A percentile compares a stretch with the other conserved stretches of the same genome.
These are phyloP conservation scores for Mycocentrospora acerina DNA, from an alignment of 2,329 filamentous ascomycete species.

Conservation along the genomic window DNA sequence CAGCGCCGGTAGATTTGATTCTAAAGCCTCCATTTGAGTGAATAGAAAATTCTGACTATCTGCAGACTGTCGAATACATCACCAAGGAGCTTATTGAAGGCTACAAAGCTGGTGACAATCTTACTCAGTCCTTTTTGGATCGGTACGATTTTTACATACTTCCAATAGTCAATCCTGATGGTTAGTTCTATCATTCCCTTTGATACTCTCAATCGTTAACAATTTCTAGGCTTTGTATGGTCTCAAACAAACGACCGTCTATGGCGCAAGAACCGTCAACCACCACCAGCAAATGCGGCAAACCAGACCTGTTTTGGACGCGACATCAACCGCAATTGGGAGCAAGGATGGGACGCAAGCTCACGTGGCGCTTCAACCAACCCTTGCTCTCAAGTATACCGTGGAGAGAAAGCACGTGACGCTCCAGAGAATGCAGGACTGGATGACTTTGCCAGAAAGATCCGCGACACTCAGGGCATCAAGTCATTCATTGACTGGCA, in stretches of 20 bases:
- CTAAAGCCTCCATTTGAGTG: neutral
- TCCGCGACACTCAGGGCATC: conserved; percentile 51
- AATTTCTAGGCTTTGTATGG: conserved; percentile 31
- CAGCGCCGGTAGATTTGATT: conserved; percentile 48
- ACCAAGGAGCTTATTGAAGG: conserved; percentile 28
- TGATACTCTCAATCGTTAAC: neutral
- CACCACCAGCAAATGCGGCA: conserved; percentile 24
- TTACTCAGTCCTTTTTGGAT: conserved; percentile 35
- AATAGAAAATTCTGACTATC: neutral
- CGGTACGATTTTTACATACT: conserved; percentile 38
- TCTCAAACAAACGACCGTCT: conserved; percentile 37
- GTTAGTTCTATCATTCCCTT: conserved; percentile 6
- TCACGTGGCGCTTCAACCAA: conserved; percentile 31
- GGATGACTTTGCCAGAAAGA: conserved; percentile 46
- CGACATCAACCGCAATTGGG: conserved; percentile 40
- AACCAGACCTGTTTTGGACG: conserved; percentile 33
- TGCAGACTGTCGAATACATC: conserved; percentile 28
- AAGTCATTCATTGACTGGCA: conserved; percentile 66
- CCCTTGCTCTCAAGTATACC: conserved; percentile 35
- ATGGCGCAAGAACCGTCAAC: conserved; percentile 40
- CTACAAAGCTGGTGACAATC: conserved; percentile 27
- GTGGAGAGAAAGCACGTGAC: conserved; percentile 28
- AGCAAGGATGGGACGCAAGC: conserved; percentile 31
- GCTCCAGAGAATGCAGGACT: conserved; percentile 42
- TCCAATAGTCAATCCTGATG: conserved; percentile 36